Evolutionary conservation across 768 basidiomycete genomes (phyloP), one percentile per base, ranked within the genome.

Genomic region (Leccinum subtestaceum): DNA sequence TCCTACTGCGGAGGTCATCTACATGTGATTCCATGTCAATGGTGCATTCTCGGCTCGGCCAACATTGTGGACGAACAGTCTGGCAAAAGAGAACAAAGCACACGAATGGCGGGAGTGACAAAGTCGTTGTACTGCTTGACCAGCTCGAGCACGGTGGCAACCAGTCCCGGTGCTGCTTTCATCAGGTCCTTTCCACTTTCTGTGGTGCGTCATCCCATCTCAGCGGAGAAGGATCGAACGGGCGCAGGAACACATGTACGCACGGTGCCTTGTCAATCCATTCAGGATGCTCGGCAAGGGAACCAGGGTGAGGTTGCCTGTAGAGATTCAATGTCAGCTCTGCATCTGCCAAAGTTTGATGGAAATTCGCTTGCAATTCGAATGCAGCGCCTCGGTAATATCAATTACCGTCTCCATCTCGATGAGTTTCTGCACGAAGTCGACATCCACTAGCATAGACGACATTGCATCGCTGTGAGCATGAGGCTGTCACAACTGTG

Each of bases 21-120:
- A 25, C 13, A 5, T 38, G 40, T 40, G 40, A n/a, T 40, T 46
- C 9, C 1, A 23, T 7, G 38, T 71, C 50, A 62, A 32, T 5
- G 29, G 53, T 7, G 32, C 7, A 3, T 25, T 11, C 32, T 51
- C n/a, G 15, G 9, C 31, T 31, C 7, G 9, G 31, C 23, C 3
- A 7, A 7, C 5, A 23, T 36, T 31, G 1, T 34, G 45, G 15
- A 57, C 53, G 17, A 29, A 72, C 71, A 47, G 21, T 73, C 66
- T 27, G 43, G 55, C 13, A 65, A 66, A 21, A 72, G 58, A 21
- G 63, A 60, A 19, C 72, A 68, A 25, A 72, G 58, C 1, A 66
- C 63, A 12, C 60, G 68, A 2, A 57, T 62, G n/a, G 72, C 66
- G 2, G 70, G 70, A 29, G 71, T 61, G 8, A 72, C 71, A 34